Percentiles rank a stretch among this genome's conserved stretches.
These are phyloP conservation scores for Claviceps pusilla DNA, from an alignment of 2,329 filamentous ascomycete species.

Conservation along the genomic window DNA sequence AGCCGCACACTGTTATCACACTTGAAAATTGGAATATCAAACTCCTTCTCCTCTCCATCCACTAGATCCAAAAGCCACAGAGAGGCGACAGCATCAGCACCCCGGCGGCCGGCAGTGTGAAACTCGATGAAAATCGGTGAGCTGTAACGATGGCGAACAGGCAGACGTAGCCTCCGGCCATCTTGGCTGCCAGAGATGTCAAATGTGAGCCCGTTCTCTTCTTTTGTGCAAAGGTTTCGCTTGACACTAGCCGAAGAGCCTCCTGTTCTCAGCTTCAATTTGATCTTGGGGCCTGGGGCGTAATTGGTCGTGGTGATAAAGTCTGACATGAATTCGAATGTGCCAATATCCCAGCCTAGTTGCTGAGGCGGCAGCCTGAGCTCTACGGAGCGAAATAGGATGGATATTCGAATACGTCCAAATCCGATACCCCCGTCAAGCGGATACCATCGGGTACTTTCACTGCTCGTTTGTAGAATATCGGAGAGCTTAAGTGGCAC, in stretches of 20 bases:
- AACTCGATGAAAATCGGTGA: constrained; percentile 85
- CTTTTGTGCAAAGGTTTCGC: constrained; percentile 45
- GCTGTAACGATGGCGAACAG: constrained; percentile 79
- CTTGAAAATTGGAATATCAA: constrained; percentile 84
- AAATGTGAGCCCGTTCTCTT: constrained; percentile 37
- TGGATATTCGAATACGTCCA: constrained; percentile 72
- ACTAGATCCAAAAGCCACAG: constrained; percentile 77
- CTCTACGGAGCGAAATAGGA: constrained; percentile 82
- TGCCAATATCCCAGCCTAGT: constrained; percentile 89
- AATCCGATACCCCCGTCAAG: constrained; percentile 88
- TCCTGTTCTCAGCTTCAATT: constrained; percentile 68
- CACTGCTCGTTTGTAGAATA: constrained; percentile 72
- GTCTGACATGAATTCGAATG: constrained; percentile 71
- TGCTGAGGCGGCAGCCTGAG: constrained; percentile 70
- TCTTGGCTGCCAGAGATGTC: constrained; percentile 30
- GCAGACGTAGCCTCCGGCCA: constrained; percentile 48
- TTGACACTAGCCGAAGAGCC: constrained; percentile 62
- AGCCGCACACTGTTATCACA: constrained; percentile 62
- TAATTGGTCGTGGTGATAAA: constrained; percentile 52
- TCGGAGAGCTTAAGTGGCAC: constrained; percentile 79
- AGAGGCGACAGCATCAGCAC: constrained; percentile 58
- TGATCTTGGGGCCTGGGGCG: constrained; percentile 49
- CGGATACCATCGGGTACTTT: constrained; percentile 87
- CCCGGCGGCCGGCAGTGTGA: constrained; percentile 51
- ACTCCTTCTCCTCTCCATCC: constrained; percentile 61